Conservation (phyloP, 176 grass and related monocot genomes). For the Juncus effusus region DNA sequence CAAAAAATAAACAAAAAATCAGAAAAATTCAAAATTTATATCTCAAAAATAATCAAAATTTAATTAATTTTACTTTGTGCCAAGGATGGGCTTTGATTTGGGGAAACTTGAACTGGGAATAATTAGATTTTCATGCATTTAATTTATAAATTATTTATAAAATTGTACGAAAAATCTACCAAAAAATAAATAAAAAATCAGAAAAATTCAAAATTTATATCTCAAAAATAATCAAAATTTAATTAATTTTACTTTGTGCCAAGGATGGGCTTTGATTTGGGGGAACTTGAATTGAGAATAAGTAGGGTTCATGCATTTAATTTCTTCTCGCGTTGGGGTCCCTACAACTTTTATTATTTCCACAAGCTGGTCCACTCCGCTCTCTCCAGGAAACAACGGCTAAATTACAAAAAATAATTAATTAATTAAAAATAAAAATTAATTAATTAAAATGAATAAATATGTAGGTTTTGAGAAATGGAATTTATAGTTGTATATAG, state of each 20-base stretch:
- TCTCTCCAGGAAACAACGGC: slow-evolving; percentile 85
- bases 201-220: background rate
- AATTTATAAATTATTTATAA: too few species aligned
- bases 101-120: slow-evolving; percentile 9
- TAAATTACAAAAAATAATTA: slow-evolving; percentile 32
- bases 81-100: too few species aligned
- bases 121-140: background rate
- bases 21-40: background rate
- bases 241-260: slow-evolving; percentile 60
- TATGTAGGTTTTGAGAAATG: too few species aligned
- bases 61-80: too few species aligned
- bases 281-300: slow-evolving; percentile 80
- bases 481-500: slow-evolving; percentile 22
- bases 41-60: background rate
- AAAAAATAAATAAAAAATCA: background rate
- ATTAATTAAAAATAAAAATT: slow-evolving; percentile 20
- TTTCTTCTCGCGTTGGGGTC: slow-evolving; percentile 89
- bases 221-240: background rate
- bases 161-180: too few species aligned
- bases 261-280: slow-evolving; percentile 83
- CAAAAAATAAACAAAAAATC: background rate
- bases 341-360: slow-evolving; percentile 93
- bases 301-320: slow-evolving; percentile 88
- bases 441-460: background rate
- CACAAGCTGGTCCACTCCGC: slow-evolving; percentile 80